phyloP scores from a whole-genome alignment of 1,284 basidiomycete species.

The Ustilago sp. region DNA sequence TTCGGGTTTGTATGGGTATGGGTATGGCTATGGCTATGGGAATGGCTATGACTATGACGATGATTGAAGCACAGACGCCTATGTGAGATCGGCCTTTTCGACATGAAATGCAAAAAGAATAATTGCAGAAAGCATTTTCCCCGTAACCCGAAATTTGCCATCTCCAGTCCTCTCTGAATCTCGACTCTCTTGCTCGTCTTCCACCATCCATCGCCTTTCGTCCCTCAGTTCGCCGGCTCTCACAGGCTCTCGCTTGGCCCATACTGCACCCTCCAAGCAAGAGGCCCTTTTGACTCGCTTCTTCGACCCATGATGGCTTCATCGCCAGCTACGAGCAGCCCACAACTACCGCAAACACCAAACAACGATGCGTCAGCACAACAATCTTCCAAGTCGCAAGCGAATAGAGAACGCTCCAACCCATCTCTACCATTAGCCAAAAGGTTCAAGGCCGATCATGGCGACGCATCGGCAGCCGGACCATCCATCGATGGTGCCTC shows the following conservation, averaged over 20 bases:
- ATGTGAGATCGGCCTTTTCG: background rate
- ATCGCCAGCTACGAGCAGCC: conserved; percentile 30
- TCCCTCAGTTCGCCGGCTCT: background rate
- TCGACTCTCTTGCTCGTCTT: background rate
- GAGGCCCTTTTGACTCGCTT: background rate
- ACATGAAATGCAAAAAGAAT: background rate
- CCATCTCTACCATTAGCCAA: conserved; percentile 38
- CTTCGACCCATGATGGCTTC: conserved; percentile 21
- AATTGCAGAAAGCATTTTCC: background rate
- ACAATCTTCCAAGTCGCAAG: conserved; percentile 14
- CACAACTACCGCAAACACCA: conserved; percentile 19
- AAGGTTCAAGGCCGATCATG: conserved; percentile 39
- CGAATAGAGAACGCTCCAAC: conserved; percentile 29
- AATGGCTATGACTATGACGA: background rate
- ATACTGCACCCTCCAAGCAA: background rate
- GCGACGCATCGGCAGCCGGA: conserved; percentile 17
- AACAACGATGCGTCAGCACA: conserved; percentile 19
- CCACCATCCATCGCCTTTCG: background rate
- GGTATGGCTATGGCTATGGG: too few relatives aligned
- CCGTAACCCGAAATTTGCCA: conserved; percentile 22
- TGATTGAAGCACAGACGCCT: background rate
- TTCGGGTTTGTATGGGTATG: too few relatives aligned
- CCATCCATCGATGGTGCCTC: conserved; percentile 24
- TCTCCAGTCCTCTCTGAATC: conserved; percentile 1
- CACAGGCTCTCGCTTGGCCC: background rate